Base-by-base conservation (phyloP, 2,329 filamentous ascomycete species). In the Xylariales sp. region DNA sequence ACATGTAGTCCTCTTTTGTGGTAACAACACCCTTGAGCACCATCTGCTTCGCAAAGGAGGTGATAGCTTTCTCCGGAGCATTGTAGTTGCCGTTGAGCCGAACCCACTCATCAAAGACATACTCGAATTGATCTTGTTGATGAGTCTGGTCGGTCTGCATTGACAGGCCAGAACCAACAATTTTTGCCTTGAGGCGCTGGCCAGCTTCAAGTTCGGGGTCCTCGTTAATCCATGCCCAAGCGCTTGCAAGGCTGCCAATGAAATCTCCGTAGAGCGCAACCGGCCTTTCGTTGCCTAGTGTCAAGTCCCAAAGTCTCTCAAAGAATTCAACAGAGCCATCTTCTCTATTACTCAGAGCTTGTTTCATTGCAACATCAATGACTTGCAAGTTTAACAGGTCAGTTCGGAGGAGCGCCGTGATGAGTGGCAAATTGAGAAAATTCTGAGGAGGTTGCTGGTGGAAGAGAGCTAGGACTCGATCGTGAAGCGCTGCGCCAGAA, bases 101-200 rank as follows among this genome's bases (percentile, higher is more conserved):
- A 19, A 91, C 78, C 93, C 93, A 98, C 65, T 98, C 93, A 29
- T 91, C 89, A 54, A 98, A 96, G 15, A 96, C 76, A 56, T 98
- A 97, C 51, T 94, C 88, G 63, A 95, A 80, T 59, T 96, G 88
- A 44, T 95, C 88, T 45, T 82, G 79, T 49, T 82, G 82, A 21
- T 77, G 70, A 27, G 66, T 60, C 61, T 38, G 72, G 60, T 67
- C 57, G 44, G 57, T 45, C 6, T 63, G 57, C 25, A 64, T 61
- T 4, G 62, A 49, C 5, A 69, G 48, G 2, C 61, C 61, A 4
- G 70, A 63, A 29, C 63, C 61, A 28, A 67, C 48, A 14, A 66
- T 75, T 64, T 67, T 88, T 59, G 70, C 67, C 57, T 90, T 85
- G 43, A 97, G 73, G 24, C 85, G 76, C 49, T 85, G 81, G 10